Base-by-base conservation (phyloP, 352 stramenopile genomes). In the Phytophthora tentaculata region DNA sequence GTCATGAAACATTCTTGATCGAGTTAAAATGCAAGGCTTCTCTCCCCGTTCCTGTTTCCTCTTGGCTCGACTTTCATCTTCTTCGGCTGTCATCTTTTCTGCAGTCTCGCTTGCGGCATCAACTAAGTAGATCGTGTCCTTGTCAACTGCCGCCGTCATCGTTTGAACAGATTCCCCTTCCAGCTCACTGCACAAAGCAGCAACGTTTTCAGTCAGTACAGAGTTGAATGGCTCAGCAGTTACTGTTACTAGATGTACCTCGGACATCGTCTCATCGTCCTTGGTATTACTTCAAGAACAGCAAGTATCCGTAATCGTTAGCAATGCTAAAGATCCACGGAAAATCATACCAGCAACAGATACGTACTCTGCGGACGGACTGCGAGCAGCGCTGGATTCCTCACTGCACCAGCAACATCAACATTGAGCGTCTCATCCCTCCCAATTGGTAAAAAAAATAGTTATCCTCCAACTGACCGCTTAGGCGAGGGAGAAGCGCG, bases 1-100 rank as follows among this genome's bases (percentile, higher is more conserved):
- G 50, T 76, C 72, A 76, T 80, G 68, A 80, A 80, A 72, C 64
- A 67, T 73, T 83, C 76, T 83, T 83, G 76, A 81, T 79, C 69
- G 62, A 79, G 49, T 79, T 23, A 80, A 76, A 76, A 79, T 75
- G 67, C 64, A 79, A 71, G 60, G 45, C 50, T 73, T 67, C 58
- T 67, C 69, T 70, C 63, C 64, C 55, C 55, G 56, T 74, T 63
- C 65, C 61, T 68, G 59, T 69, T 61, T 74, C 61, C 58, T 64
- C 47, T 56, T 53, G 24, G 28, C 5, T 44, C 47, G 43, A 32
- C 10, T 58, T 17, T 71, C 28, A 41, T 64, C 49, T 39, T 71
- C 51, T 71, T 63, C 41, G n/a, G 6, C 43, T 61, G 41, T 39
- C 22, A 16, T 61, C 41, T 55, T 64, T 50, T 65, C 64, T 54